Evolutionary conservation across 352 stramenopile species (phyloP), one percentile per base, ranked within the genome.

Genomic region (Peronosclerospora sorghi): DNA sequence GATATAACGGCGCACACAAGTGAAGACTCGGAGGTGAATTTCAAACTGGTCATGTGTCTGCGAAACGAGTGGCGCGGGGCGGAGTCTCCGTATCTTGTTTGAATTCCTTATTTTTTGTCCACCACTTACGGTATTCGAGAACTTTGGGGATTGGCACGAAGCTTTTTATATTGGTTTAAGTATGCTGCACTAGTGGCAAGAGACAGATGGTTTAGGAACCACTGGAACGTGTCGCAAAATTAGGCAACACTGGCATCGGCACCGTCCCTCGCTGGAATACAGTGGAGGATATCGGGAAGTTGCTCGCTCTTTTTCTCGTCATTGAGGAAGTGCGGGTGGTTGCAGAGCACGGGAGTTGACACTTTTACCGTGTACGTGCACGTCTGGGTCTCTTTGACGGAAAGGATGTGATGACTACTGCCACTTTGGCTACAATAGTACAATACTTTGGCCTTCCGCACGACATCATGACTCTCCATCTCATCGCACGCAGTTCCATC

Each of bases 341-440:
- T 68, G 35, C 79, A 91, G 23, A 91, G 54, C 37, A 71, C 59
- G 0, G 79, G 71, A 5, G 74, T 68, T 9, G 75, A 86, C 35
- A 91, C 66, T 46, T 91, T 88, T 41, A 91, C 62, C 41, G 74
- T 75, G 51, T 91, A 91, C 32, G 47, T 51, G 50, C 79, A 91
- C n/a, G 79, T 91, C 56, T 87, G 73, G 15, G 67, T 83, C 59
- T 91, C 79, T 42, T 87, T 86, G 35, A 88, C 66, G 1, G 58
- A 61, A 15, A 88, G 37, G 37, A 91, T 86, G 57, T 84, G 69
- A 47, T 86, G 67, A 38, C 59, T 85, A 34, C 54, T 53, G 28
- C 64, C 70, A n/a, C 65, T 72, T 27, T 76, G 67, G 27, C 60
- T 83, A 64, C 76, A 88, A 49, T 81, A 86, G 57, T 83, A 87